A percentile compares a stretch with the other conserved stretches of the same genome.
phyloP scores from a whole-genome alignment of 179 eudicot species.

The Gypsophila paniculata region DNA sequence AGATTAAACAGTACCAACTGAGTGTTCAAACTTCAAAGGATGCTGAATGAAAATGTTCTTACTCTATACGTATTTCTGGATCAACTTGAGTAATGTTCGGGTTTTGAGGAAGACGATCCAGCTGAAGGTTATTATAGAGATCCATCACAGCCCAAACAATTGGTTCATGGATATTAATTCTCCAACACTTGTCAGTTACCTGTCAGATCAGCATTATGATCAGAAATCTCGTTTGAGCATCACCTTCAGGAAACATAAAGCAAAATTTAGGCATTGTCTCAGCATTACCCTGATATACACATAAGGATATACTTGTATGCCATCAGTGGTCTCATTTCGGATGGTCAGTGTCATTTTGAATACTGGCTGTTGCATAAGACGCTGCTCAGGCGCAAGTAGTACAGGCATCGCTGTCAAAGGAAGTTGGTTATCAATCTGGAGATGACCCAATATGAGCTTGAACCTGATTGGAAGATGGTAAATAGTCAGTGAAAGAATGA shows the following conservation, averaged over 20 bases:
- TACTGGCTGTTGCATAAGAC: conserved; percentile 67
- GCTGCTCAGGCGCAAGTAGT: conserved; percentile 79
- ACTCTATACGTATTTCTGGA: conserved; percentile 98
- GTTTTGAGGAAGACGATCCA: conserved; percentile 68
- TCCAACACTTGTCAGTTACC: conserved; percentile 91
- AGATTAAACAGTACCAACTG: neutral
- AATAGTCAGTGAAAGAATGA: conserved; percentile 14
- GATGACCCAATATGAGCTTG: conserved; percentile 73
- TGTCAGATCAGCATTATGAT: conserved; percentile 26
- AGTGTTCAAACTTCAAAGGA: conserved; percentile 10
- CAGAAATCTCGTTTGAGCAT: conserved; percentile 7
- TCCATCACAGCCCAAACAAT: conserved; percentile 92
- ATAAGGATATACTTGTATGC: conserved; percentile 82
- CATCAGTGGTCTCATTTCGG: conserved; percentile 75
- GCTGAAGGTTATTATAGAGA: conserved; percentile 70
- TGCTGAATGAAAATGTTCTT: conserved; percentile 27
- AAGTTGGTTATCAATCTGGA: conserved; percentile 93
- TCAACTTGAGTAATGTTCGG: conserved; percentile 83
- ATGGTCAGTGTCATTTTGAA: conserved; percentile 78
- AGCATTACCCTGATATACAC: conserved; percentile 72
- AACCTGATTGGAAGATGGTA: conserved; percentile 47
- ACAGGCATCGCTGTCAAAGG: conserved; percentile 91
- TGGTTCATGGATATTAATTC: conserved; percentile 92
- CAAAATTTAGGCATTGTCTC: neutral
- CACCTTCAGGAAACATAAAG: conserved; percentile 2